Evolutionary conservation across 768 basidiomycete species (phyloP).

Genomic region (Psilocybe azurescens): DNA sequence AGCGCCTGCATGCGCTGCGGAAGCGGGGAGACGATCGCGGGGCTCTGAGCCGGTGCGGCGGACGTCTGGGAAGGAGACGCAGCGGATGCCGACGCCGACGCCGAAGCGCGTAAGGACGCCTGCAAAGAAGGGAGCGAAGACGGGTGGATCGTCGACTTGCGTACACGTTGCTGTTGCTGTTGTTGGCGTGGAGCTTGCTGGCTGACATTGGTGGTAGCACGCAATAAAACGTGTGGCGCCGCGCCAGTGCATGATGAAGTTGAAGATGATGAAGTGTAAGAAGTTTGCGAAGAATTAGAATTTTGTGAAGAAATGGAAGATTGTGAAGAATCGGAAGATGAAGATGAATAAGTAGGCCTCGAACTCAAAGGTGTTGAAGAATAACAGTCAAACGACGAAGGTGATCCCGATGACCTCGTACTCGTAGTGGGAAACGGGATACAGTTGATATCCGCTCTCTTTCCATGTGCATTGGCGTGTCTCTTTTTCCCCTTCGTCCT

Average conservation of each 20-base stretch:
- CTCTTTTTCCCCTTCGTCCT: constrained; percentile 12
- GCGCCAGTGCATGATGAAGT: background rate
- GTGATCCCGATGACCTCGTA: background rate
- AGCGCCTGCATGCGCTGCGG: background rate
- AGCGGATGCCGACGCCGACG: background rate
- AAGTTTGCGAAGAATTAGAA: too few relatives aligned
- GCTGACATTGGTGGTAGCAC: background rate
- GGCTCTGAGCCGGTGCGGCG: background rate
- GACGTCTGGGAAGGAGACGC: background rate
- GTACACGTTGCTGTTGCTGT: constrained; percentile 2
- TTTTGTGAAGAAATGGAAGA: background rate
- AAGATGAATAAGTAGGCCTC: background rate
- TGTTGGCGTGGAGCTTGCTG: background rate
- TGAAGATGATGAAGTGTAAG: background rate
- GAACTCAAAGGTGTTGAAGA: background rate
- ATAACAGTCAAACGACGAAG: constrained; percentile 3
- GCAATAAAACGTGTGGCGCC: constrained; percentile 15
- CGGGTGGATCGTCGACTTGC: constrained; percentile 8
- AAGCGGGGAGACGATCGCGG: background rate
- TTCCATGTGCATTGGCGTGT: background rate
- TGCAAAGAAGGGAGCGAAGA: background rate
- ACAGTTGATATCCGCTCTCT: constrained; percentile 10
- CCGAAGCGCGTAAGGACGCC: background rate
- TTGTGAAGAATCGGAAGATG: background rate
- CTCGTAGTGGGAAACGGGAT: constrained; percentile 7